Conservation (phyloP, 1,284 basidiomycete species). For the Cutaneotrichosporon dermatis region DNA sequence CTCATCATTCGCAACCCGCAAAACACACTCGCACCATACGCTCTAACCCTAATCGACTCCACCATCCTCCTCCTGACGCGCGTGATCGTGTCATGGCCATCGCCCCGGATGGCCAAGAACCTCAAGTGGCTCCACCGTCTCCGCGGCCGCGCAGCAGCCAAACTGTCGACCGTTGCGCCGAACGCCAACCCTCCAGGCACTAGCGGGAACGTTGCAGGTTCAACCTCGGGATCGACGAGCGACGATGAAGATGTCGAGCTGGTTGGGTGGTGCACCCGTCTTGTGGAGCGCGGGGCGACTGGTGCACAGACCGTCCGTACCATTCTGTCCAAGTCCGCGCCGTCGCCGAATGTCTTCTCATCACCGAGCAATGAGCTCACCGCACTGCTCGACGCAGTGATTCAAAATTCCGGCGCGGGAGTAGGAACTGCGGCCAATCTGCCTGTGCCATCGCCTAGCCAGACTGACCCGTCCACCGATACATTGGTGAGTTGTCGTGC, state of each 20-base stretch:
- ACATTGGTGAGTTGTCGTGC: background rate
- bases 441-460: background rate
- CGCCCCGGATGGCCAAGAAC: conserved; percentile 22
- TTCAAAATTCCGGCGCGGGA: background rate
- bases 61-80: conserved; percentile 24
- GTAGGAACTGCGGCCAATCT: background rate
- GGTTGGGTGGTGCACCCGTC: conserved; percentile 29
- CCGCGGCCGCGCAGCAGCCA: conserved; percentile 11
- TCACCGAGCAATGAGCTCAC: background rate
- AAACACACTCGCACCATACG: conserved; percentile 24
- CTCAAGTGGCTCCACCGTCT: conserved; percentile 29
- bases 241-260: conserved; percentile 21
- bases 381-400: background rate
- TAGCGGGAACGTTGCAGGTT: background rate
- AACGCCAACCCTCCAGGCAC: background rate
- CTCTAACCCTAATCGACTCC: conserved; percentile 26
- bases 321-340: background rate
- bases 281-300: conserved; percentile 19
- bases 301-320: background rate
- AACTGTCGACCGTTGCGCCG: conserved; percentile 1
- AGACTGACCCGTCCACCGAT: background rate
- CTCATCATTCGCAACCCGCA: conserved; percentile 27
- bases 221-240: background rate
- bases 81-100: conserved; percentile 17
- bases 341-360: background rate